Percentiles rank a stretch among this genome's conserved stretches.
Evolutionary conservation across 2,329 filamentous ascomycete genomes (phyloP).

Genomic region (Apiospora rasikravindrae): DNA sequence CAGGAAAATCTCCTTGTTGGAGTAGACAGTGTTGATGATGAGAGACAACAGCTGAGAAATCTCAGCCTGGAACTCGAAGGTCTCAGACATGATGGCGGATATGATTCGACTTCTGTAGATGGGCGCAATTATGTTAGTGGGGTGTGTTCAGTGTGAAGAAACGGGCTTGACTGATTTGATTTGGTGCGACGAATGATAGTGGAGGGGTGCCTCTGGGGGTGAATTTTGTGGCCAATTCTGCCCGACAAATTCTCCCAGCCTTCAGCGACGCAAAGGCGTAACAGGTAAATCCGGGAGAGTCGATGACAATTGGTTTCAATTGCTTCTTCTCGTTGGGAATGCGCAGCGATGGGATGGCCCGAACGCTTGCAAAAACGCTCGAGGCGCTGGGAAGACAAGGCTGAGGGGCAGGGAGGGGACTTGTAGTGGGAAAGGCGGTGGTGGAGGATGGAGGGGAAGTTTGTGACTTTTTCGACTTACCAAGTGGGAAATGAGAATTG

Average conservation of each 20-base stretch:
- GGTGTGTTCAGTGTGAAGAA: background rate
- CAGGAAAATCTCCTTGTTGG: constrained; percentile 99
- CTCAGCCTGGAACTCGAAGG: constrained; percentile 99
- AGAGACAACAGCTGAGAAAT: constrained; percentile 99
- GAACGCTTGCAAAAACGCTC: background rate
- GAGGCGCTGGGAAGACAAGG: constrained; percentile 19
- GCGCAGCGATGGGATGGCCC: background rate
- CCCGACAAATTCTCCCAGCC: background rate
- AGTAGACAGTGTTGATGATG: constrained; percentile 99
- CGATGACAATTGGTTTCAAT: background rate
- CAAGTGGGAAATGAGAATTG: constrained; percentile 15
- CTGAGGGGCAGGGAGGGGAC: constrained; percentile 20
- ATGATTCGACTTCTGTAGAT: constrained; percentile 24
- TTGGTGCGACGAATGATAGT: background rate
- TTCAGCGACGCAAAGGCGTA: background rate
- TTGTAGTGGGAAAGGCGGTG: background rate
- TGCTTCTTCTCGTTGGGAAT: background rate
- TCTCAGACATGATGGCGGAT: constrained; percentile 80
- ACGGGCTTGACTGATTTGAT: background rate
- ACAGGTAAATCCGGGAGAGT: background rate
- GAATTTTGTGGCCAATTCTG: background rate
- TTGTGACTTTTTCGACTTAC: constrained; percentile 19
- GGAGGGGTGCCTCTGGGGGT: background rate
- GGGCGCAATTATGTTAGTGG: background rate
- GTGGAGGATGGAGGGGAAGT: background rate